Evolutionary conservation across 257 asterid genomes (phyloP).

Genomic region (Cruciata laevipes): DNA sequence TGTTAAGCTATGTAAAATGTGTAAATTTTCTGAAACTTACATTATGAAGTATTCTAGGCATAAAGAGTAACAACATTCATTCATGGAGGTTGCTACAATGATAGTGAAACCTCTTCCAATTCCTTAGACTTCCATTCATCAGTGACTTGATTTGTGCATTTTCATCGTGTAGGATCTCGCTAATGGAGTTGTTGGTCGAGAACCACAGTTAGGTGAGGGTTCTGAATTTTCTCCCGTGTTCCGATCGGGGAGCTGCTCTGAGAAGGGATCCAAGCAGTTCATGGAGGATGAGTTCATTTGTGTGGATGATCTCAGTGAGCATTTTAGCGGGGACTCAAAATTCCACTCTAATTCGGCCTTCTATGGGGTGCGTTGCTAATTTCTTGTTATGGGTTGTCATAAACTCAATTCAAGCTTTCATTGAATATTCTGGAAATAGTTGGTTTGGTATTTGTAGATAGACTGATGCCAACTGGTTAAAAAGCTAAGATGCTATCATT

Average conservation of each 20-base stretch:
- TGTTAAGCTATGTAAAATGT: neutral
- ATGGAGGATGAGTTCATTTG: constrained; percentile 86
- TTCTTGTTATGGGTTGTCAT: constrained; percentile 14
- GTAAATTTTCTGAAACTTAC: neutral
- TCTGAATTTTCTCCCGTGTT: constrained; percentile 50
- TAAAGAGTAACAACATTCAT: too few relatives aligned
- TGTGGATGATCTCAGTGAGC: constrained; percentile 58
- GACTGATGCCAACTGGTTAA: neutral
- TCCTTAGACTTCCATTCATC: neutral
- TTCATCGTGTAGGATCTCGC: constrained; percentile 35
- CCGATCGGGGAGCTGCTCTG: constrained; percentile 81
- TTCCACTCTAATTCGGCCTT: constrained; percentile 62
- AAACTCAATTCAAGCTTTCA: neutral
- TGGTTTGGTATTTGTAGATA: neutral
- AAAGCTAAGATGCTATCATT: neutral
- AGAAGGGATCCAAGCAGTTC: constrained; percentile 69
- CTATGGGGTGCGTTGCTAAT: constrained; percentile 60
- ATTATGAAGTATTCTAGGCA: neutral
- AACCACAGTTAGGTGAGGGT: constrained; percentile 37
- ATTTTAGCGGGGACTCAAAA: constrained; percentile 34
- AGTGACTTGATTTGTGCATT: neutral
- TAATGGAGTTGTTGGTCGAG: constrained; percentile 29
- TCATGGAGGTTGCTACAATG: too few relatives aligned
- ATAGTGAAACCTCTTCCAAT: neutral
- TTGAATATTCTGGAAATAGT: neutral